phyloP scores from a whole-genome alignment of 805 yeast genomes.

The Schwanniomyces sp. region DNA sequence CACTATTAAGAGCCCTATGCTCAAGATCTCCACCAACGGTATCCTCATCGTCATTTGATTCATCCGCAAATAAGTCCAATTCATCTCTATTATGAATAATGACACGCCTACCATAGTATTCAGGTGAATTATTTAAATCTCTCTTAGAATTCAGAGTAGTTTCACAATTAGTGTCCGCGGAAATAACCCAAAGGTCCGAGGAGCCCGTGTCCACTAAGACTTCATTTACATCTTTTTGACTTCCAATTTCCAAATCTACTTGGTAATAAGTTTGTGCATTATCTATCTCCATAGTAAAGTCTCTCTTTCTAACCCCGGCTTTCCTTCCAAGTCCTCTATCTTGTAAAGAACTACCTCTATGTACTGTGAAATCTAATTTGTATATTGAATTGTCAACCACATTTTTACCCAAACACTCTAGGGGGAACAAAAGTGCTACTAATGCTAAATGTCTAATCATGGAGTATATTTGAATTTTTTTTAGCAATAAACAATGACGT shows the following conservation, averaged over 20 bases:
- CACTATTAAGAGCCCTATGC: neutral
- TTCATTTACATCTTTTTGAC: conserved; percentile 16
- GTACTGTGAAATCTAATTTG: conserved; percentile 18
- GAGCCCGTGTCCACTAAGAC: conserved; percentile 36
- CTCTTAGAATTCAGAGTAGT: neutral
- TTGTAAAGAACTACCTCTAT: conserved; percentile 12
- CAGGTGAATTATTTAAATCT: neutral
- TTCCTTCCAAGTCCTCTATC: conserved; percentile 8
- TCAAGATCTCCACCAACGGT: neutral
- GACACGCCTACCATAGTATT: neutral
- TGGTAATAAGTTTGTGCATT: conserved; percentile 15
- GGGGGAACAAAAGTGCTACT: neutral
- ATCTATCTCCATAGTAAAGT: conserved; percentile 5
- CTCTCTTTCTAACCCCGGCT: conserved; percentile 2
- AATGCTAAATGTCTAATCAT: neutral
- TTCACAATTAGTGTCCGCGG: conserved; percentile 14
- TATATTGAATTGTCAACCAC: neutral
- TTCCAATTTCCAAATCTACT: conserved; percentile 18
- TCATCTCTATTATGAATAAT: conserved; percentile 6
- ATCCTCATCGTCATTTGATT: neutral
- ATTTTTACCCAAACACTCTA: neutral
- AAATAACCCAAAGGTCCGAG: conserved; percentile 27
- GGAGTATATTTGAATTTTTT: too few relatives aligned
- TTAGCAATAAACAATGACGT: too few relatives aligned
- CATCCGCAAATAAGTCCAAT: neutral